Percentiles rank a stretch among this genome's conserved stretches.
Conservation (phyloP, 2,329 filamentous ascomycete species). For the Teratosphaeria destructans region DNA sequence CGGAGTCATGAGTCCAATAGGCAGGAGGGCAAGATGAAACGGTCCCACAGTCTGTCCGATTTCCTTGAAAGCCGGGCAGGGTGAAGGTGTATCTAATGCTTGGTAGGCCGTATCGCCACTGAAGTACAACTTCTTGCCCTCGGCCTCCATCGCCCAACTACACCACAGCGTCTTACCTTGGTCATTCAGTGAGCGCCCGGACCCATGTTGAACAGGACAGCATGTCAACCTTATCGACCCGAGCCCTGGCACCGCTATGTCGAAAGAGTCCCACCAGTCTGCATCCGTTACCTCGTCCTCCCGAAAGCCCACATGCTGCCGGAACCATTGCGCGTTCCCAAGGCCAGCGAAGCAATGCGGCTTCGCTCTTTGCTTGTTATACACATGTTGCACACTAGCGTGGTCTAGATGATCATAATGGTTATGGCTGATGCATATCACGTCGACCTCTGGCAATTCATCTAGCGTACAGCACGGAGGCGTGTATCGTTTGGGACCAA, state of each 20-base stretch:
- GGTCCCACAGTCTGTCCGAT: conserved; percentile 38
- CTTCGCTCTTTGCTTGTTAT: conserved; percentile 24
- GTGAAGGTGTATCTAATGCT: conserved; percentile 26
- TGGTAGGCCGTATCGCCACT: conserved; percentile 43
- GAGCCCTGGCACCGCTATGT: conserved; percentile 23
- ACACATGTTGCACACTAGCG: conserved; percentile 33
- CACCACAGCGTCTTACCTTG: conserved; percentile 38
- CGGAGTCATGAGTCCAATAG: conserved; percentile 40
- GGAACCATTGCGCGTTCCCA: conserved; percentile 29
- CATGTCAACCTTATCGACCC: conserved; percentile 35
- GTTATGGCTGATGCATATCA: conserved; percentile 45
- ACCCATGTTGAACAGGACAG: conserved; percentile 40
- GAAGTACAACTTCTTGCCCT: conserved; percentile 34
- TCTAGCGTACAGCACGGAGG: conserved; percentile 40
- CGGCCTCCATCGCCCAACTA: conserved; percentile 32
- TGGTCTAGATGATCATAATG: conserved; percentile 48
- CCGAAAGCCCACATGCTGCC: conserved; percentile 29
- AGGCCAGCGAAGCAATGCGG: conserved; percentile 35
- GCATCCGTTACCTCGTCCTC: conserved; percentile 34
- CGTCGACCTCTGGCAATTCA: conserved; percentile 42
- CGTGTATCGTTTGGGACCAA: conserved; percentile 44
- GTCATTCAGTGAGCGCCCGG: conserved; percentile 32
- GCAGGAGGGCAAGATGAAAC: conserved; percentile 40
- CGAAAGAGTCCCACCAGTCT: conserved; percentile 42
- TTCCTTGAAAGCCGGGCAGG: conserved; percentile 39